Conservation (phyloP, 768 basidiomycete species). For the Lanmaoa rubissima region DNA sequence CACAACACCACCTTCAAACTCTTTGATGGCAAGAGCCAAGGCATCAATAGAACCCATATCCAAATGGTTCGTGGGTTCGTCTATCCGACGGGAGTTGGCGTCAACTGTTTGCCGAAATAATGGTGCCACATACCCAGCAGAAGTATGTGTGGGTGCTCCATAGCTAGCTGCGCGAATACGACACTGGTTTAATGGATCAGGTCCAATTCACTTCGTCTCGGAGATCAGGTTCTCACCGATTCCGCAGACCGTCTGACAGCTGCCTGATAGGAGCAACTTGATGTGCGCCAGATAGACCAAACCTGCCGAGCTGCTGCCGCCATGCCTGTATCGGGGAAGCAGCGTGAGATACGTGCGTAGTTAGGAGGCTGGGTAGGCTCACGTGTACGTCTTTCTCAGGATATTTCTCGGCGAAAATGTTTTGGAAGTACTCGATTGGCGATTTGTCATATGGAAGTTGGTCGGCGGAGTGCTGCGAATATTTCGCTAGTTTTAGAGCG, state of each 20-base stretch:
- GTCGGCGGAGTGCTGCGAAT: slow-evolving; percentile 98
- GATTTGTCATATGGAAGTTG: slow-evolving; percentile 92
- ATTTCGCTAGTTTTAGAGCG: slow-evolving; percentile 92
- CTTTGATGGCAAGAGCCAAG: slow-evolving; percentile 91
- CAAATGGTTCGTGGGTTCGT: slow-evolving; percentile 96
- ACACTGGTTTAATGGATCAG: slow-evolving; percentile 51
- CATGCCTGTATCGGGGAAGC: slow-evolving; percentile 58
- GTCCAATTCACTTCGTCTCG: background rate
- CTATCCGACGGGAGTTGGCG: slow-evolving; percentile 35
- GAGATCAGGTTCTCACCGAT: slow-evolving; percentile 57
- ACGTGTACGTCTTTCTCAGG: slow-evolving; percentile 90
- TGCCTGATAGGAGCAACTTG: slow-evolving; percentile 94
- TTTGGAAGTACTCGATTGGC: slow-evolving; percentile 93
- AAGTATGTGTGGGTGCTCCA: slow-evolving; percentile 97
- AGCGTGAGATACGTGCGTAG: slow-evolving; percentile 10
- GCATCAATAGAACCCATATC: slow-evolving; percentile 99
- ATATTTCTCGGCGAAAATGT: slow-evolving; percentile 73
- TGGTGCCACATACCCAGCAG: slow-evolving; percentile 58
- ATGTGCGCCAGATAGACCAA: slow-evolving; percentile 92
- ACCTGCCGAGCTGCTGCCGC: slow-evolving; percentile 92
- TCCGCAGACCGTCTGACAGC: slow-evolving; percentile 92
- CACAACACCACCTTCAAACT: slow-evolving; percentile 96
- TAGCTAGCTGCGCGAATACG: slow-evolving; percentile 92
- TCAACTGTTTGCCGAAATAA: slow-evolving; percentile 10
- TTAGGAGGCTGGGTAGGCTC: slow-evolving; percentile 11